phyloP scores from a whole-genome alignment of 2,329 filamentous ascomycete genomes.

The Claviceps africana region DNA sequence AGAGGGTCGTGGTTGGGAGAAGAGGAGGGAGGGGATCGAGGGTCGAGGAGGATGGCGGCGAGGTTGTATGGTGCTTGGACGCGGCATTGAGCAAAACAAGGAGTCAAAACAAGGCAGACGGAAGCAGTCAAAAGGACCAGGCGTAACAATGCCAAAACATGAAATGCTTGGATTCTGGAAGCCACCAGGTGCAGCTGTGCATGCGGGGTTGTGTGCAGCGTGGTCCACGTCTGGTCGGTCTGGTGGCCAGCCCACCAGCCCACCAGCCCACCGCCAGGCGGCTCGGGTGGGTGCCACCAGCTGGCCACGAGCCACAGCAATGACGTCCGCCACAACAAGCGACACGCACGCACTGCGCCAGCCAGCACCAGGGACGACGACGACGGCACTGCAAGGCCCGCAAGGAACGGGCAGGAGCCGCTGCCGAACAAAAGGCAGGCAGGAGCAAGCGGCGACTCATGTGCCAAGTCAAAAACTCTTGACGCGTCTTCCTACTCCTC shows the following conservation, averaged over 20 bases:
- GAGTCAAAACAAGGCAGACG: not conserved
- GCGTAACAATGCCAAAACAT: not conserved
- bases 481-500: not conserved
- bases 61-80: not conserved
- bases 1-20: not conserved
- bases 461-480: too few relatives aligned
- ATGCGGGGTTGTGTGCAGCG: not conserved
- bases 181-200: not conserved
- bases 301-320: not conserved
- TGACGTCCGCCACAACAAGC: not conserved
- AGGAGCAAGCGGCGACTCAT: not conserved
- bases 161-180: not conserved
- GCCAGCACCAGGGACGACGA: not conserved
- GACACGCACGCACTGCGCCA: not conserved
- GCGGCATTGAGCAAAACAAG: not conserved
- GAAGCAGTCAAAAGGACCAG: not conserved
- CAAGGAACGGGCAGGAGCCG: not conserved
- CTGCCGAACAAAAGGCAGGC: not conserved
- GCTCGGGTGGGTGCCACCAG: not conserved
- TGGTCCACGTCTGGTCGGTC: too few relatives aligned
- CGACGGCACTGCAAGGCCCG: not conserved
- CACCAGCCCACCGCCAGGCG: not conserved
- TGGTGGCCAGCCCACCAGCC: too few relatives aligned
- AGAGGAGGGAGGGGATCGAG: not conserved
- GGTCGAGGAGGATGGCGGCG: not conserved